Percentiles rank a stretch among this genome's conserved stretches.
phyloP scores from a whole-genome alignment of 2,329 filamentous ascomycete species.

The Xylaria sp. region DNA sequence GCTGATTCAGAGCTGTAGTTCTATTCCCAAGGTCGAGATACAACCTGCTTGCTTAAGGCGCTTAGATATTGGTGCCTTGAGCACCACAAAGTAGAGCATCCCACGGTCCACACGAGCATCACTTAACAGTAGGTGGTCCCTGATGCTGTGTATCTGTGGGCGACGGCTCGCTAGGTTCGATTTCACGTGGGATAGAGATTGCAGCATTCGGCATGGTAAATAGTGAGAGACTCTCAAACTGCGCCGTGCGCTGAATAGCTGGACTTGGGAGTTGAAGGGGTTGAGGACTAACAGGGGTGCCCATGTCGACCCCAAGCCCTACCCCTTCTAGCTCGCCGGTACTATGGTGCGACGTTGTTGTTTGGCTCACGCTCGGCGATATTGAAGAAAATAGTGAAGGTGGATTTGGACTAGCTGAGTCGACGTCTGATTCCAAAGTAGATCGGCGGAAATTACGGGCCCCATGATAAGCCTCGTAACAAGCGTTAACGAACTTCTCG shows the following conservation, averaged over 20 bases:
- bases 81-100: not conserved
- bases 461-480: constrained; percentile 40
- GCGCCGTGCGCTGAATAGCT: constrained; percentile 16
- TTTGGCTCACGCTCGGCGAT: constrained; percentile 7
- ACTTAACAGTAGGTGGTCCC: not conserved
- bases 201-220: constrained; percentile 18
- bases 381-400: constrained; percentile 19
- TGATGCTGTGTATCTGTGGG: constrained; percentile 3
- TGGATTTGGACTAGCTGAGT: constrained; percentile 8
- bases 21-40: too few species aligned
- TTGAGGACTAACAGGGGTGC: not conserved
- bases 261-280: constrained; percentile 29
- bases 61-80: not conserved
- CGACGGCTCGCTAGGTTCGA: constrained; percentile 14
- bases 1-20: too few species aligned
- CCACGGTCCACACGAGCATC: not conserved
- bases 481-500: constrained; percentile 42
- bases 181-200: not conserved
- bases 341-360: constrained; percentile 24
- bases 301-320: constrained; percentile 16
- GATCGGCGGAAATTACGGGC: constrained; percentile 1
- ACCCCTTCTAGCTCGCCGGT: constrained; percentile 14
- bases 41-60: not conserved
- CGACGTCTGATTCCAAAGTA: constrained; percentile 16
- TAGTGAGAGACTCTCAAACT: constrained; percentile 9